These are phyloP conservation scores for Colletotrichum viniferum DNA, from an alignment of 2,329 filamentous ascomycete genomes.

Conservation along the genomic window DNA sequence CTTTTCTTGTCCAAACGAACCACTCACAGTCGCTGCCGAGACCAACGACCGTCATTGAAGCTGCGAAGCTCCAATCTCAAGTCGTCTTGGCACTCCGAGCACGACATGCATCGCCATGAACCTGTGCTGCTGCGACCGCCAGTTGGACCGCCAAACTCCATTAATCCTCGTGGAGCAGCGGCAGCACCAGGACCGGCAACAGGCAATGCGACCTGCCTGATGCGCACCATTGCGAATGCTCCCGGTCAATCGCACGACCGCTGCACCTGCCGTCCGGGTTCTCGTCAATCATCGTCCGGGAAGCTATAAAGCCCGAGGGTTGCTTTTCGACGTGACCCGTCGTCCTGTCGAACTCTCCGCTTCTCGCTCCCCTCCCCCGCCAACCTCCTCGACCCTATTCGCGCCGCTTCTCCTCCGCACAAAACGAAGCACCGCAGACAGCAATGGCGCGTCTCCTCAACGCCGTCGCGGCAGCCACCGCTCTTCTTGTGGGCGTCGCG, in stretches of 20 bases:
- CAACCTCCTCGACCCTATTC: neutral
- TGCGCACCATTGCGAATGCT: neutral
- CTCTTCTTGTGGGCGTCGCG: slow-evolving; percentile 10
- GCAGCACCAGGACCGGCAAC: neutral
- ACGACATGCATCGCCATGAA: neutral
- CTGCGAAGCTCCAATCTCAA: neutral
- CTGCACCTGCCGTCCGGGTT: neutral
- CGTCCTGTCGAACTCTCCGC: neutral
- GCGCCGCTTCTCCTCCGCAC: neutral
- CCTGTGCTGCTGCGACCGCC: neutral
- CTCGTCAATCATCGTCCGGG: neutral
- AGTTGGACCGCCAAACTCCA: neutral
- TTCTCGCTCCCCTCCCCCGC: neutral
- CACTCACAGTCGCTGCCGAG: slow-evolving; percentile 7
- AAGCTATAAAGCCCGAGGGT: neutral
- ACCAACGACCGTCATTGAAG: neutral
- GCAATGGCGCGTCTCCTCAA: slow-evolving; percentile 17
- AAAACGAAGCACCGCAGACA: neutral
- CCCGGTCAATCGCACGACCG: neutral
- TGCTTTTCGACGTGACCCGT: neutral
- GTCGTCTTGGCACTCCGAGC: neutral
- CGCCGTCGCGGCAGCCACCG: slow-evolving; percentile 1
- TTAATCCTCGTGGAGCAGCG: neutral
- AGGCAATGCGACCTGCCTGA: neutral
- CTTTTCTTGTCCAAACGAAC: neutral